Evolutionary conservation across 305 asterid genomes (phyloP).

Genomic region (Plantago coronopus): DNA sequence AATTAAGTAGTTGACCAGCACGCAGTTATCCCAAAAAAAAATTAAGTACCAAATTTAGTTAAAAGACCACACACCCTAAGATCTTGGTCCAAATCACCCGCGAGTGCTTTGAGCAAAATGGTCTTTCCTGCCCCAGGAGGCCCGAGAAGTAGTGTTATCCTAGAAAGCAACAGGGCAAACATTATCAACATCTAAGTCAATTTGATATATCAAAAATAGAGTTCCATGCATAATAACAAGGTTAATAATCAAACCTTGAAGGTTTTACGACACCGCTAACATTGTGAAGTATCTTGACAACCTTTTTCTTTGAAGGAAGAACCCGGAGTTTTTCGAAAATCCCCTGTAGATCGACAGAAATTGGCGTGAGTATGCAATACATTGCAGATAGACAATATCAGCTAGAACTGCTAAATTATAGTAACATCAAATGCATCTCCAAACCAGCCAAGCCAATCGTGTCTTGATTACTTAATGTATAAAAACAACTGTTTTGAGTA

Average conservation of each 20-base stretch:
- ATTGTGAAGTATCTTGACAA: conserved; percentile 64
- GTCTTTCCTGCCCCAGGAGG: conserved; percentile 46
- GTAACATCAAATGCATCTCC: background rate
- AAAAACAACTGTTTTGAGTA: background rate
- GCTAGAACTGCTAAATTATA: conserved; percentile 15
- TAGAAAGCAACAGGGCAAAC: conserved; percentile 8
- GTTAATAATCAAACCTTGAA: conserved; percentile 55
- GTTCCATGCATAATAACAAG: background rate
- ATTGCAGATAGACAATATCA: conserved; percentile 2
- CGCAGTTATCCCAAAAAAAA: background rate
- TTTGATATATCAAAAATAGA: background rate
- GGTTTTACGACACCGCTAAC: conserved; percentile 76
- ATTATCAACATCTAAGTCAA: background rate
- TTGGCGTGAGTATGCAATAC: background rate
- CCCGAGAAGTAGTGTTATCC: conserved; percentile 46
- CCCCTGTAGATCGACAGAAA: conserved; percentile 40
- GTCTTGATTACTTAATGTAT: background rate
- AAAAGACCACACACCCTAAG: conserved; percentile 28
- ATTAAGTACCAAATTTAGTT: background rate
- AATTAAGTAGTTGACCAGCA: background rate
- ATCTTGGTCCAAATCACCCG: conserved; percentile 36
- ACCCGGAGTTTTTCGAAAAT: conserved; percentile 61
- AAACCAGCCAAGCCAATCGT: background rate
- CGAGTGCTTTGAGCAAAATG: conserved; percentile 36
- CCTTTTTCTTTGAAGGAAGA: conserved; percentile 70